Conservation (phyloP, 371 early-diverging fungal species). For the Actinomortierella wolfii region DNA sequence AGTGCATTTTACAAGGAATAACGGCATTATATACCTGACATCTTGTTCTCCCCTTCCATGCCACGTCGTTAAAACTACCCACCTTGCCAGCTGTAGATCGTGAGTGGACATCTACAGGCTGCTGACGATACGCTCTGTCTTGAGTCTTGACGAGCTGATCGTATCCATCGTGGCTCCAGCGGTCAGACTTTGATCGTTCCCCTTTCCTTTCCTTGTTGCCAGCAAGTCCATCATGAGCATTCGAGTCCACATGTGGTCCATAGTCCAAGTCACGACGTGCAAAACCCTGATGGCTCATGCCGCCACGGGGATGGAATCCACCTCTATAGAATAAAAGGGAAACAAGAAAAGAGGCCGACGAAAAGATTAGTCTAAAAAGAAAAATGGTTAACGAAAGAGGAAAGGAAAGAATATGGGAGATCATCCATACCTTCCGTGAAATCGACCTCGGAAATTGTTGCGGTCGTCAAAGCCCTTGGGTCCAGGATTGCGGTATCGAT, state of each 20-base stretch:
- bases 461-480: constrained; percentile 44
- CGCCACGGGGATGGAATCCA: constrained; percentile 25
- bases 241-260: constrained; percentile 11
- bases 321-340: constrained; percentile 12
- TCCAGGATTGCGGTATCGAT: constrained; percentile 57
- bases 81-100: constrained; percentile 40
- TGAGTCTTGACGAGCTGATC: constrained; percentile 44
- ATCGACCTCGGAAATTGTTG: constrained; percentile 35
- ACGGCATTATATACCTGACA: no score
- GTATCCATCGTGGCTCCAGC: constrained; percentile 46
- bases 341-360: background rate
- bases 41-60: no score
- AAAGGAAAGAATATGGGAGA: background rate
- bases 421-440: constrained; percentile 44
- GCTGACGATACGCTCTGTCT: constrained; percentile 37
- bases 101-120: constrained; percentile 27
- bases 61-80: background rate
- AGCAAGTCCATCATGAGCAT: constrained; percentile 6
- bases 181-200: constrained; percentile 30
- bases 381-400: constrained; percentile 2
- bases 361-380: background rate
- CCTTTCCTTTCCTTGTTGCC: constrained; percentile 12
- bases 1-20: no score
- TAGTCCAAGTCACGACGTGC: constrained; percentile 27
- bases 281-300: constrained; percentile 18